Evolutionary conservation across 768 basidiomycete genomes (phyloP).

Genomic region (Butyriboletus loyo): DNA sequence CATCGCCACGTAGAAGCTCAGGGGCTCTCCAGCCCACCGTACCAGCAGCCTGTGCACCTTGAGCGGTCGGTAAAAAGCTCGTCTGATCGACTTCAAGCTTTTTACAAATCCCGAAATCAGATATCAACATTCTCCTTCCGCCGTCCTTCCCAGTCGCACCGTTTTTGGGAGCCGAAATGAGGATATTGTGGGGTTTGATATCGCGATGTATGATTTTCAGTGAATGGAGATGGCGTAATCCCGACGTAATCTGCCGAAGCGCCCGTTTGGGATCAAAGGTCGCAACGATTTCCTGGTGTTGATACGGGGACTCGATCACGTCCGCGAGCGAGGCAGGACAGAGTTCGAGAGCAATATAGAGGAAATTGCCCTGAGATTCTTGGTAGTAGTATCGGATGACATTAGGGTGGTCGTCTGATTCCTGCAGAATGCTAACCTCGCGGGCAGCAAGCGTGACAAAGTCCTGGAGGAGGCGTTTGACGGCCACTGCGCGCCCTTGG

Average conservation of each 20-base stretch:
- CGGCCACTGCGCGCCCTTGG: constrained; percentile 98
- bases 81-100: constrained; percentile 95
- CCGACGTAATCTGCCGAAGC: constrained; percentile 80
- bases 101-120: constrained; percentile 96
- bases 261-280: constrained; percentile 87
- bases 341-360: constrained; percentile 96
- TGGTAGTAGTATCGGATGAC: constrained; percentile 99
- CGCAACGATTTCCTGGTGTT: constrained; percentile 72
- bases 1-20: constrained; percentile 91
- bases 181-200: constrained; percentile 98
- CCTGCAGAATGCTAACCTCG: constrained; percentile 92
- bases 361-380: constrained; percentile 88
- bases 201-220: constrained; percentile 97
- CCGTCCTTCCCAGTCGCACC: constrained; percentile 40
- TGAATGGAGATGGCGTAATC: constrained; percentile 85
- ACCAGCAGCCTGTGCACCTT: constrained; percentile 86
- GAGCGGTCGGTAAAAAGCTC: constrained; percentile 89
- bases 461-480: constrained; percentile 92
- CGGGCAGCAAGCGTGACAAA: constrained; percentile 93
- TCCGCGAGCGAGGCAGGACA: constrained; percentile 90
- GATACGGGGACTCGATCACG: constrained; percentile 75
- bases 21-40: constrained; percentile 98
- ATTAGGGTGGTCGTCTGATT: constrained; percentile 97
- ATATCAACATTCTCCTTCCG: constrained; percentile 82
- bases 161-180: constrained; percentile 71